A percentile compares a stretch with the other conserved stretches of the same genome.
Evolutionary conservation across 2,329 filamentous ascomycete genomes (phyloP).

Genomic region (Chrysoporthe cubensis): DNA sequence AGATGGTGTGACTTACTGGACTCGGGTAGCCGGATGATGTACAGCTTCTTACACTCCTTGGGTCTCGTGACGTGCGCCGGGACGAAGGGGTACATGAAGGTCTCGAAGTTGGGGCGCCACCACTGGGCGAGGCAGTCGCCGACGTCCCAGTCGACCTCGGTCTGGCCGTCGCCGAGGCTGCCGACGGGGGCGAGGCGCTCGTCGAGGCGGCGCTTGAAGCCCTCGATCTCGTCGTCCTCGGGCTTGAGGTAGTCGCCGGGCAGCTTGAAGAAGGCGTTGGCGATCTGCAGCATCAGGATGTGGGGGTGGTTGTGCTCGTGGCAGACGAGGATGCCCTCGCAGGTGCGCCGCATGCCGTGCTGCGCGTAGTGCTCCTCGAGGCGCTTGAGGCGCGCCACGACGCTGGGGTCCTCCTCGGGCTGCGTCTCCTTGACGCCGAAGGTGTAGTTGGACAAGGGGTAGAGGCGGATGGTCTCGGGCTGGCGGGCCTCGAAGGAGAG

Average conservation of each 20-base stretch:
- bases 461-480: conserved; percentile 85
- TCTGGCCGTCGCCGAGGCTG: conserved; percentile 81
- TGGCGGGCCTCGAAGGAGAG: conserved; percentile 88
- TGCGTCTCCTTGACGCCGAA: conserved; percentile 98
- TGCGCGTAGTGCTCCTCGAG: conserved; percentile 93
- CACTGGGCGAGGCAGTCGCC: conserved; percentile 95
- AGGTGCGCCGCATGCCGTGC: conserved; percentile 96
- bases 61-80: conserved; percentile 94
- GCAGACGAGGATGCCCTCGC: conserved; percentile 95
- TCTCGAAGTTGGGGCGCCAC: conserved; percentile 99
- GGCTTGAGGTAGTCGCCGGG: conserved; percentile 92
- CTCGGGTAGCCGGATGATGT: conserved; percentile 92
- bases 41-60: conserved; percentile 99
- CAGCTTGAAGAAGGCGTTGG: conserved; percentile 99
- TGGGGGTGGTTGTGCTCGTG: conserved; percentile 99
- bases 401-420: conserved; percentile 95
- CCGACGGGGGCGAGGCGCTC: conserved; percentile 93
- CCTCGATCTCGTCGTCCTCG: conserved; percentile 87
- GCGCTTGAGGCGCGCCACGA: conserved; percentile 87
- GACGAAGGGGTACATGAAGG: conserved; percentile 99
- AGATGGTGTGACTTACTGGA: conserved; percentile 66
- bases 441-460: conserved; percentile 96
- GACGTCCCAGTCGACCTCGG: conserved; percentile 86
- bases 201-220: conserved; percentile 93
- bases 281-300: conserved; percentile 98